Evolutionary conservation across 78 protist genomes (phyloP).

Genomic region (Salpingoeca rosetta): DNA sequence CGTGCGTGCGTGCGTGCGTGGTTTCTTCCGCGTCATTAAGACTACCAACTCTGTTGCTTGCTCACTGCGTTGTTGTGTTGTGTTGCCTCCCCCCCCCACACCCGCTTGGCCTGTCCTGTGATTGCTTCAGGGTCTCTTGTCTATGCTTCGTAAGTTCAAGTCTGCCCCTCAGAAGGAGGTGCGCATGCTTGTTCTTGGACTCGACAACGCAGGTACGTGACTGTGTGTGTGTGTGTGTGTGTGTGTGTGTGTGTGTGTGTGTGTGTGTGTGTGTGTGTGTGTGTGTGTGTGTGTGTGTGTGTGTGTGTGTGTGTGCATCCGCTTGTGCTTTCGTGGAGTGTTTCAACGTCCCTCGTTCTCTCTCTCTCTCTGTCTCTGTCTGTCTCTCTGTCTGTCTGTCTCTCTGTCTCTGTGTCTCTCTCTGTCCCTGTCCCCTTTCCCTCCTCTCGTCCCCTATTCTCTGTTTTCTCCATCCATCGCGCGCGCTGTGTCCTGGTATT

Average conservation of each 20-base stretch:
- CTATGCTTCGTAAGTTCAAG: slow-evolving; percentile 37
- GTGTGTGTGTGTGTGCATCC: too few relatives aligned
- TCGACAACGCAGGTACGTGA: slow-evolving; percentile 32
- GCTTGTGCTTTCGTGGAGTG: too few relatives aligned
- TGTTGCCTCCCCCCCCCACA: background rate
- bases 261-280: too few relatives aligned
- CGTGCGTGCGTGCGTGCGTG: background rate
- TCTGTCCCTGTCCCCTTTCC: too few relatives aligned
- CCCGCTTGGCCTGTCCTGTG: background rate
- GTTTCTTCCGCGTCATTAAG: background rate
- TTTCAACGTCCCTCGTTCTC: too few relatives aligned
- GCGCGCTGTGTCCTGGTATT: slow-evolving; percentile 64
- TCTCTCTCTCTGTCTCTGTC: too few relatives aligned
- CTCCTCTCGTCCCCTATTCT: background rate
- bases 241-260: too few relatives aligned
- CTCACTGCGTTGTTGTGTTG: too few relatives aligned
- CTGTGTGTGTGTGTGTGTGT: too few relatives aligned
- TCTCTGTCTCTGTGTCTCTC: too few relatives aligned
- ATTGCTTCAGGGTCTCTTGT: slow-evolving; percentile 52
- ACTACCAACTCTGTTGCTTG: too few relatives aligned
- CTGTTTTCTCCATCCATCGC: slow-evolving; percentile 58
- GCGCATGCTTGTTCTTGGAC: slow-evolving; percentile 74
- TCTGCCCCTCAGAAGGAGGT: slow-evolving; percentile 80
- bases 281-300: too few relatives aligned
- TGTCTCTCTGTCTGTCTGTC: background rate